These are phyloP conservation scores for Carex littledalei DNA, from an alignment of 176 grass and related monocot species.

Conservation along the genomic window DNA sequence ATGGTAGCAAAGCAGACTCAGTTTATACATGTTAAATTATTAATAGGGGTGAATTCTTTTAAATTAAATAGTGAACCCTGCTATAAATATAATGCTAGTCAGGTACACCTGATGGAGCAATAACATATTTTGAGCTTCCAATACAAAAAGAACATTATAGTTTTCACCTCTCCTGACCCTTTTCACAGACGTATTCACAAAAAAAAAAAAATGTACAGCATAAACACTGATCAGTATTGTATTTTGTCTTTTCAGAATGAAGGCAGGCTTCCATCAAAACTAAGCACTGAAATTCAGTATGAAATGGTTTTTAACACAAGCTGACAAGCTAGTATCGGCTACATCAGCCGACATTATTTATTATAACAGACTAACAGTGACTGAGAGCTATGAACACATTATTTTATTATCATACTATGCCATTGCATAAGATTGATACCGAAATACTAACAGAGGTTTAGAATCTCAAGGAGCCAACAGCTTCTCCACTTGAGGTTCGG, in stretches of 20 bases:
- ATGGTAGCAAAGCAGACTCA: too few species aligned
- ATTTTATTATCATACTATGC: conserved; percentile 6
- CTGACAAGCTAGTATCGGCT: background rate
- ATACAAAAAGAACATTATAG: background rate
- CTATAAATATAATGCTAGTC: too few species aligned
- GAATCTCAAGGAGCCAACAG: background rate
- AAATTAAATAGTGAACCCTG: too few species aligned
- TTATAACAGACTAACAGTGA: background rate
- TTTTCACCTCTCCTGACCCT: background rate
- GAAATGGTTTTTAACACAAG: background rate
- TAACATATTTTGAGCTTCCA: background rate
- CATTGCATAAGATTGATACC: background rate
- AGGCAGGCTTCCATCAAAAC: background rate
- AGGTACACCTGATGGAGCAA: too few species aligned
- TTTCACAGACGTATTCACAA: background rate
- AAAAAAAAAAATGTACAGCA: background rate
- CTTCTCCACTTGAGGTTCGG: background rate
- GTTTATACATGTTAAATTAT: too few species aligned
- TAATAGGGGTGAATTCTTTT: too few species aligned
- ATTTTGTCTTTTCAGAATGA: background rate
- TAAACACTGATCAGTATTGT: background rate
- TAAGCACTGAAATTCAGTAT: background rate
- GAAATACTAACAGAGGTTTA: background rate
- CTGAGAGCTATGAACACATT: conserved; percentile 1
- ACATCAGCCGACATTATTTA: background rate